phyloP scores from a whole-genome alignment of 2,329 filamentous ascomycete species.

The Aspergillus sojae region DNA sequence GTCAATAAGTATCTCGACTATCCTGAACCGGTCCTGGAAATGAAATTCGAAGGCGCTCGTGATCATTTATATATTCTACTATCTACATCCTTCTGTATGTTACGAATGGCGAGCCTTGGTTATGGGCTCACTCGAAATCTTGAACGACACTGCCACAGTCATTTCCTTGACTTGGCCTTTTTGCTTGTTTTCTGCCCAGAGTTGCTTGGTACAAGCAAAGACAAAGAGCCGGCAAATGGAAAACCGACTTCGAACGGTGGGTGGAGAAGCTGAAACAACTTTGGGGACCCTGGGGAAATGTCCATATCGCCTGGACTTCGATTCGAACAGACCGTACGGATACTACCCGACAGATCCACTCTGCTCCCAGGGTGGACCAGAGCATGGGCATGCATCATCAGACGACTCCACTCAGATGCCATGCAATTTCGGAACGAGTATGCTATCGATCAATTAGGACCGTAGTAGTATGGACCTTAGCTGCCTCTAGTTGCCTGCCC shows the following conservation, averaged over 20 bases:
- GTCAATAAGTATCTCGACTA: neutral
- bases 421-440: neutral
- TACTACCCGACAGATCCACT: neutral
- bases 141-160: neutral
- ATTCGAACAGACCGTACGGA: too few species aligned
- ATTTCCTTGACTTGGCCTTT: neutral
- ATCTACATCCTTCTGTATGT: neutral
- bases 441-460: neutral
- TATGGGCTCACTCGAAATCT: too few species aligned
- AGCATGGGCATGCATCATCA: neutral
- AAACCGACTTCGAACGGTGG: neutral
- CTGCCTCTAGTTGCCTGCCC: neutral
- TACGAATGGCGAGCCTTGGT: neutral
- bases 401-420: neutral
- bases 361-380: neutral
- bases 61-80: accelerated
- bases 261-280: neutral
- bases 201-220: slow-evolving; percentile 4
- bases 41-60: too few species aligned
- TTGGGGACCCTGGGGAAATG: neutral
- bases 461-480: neutral
- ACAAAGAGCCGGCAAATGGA: neutral
- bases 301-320: neutral
- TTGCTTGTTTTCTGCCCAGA: slow-evolving; percentile 3
- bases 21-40: neutral